These are phyloP conservation scores for Neurospora tetraspora DNA, from an alignment of 495 filamentous ascomycete species.

Conservation along the genomic window DNA sequence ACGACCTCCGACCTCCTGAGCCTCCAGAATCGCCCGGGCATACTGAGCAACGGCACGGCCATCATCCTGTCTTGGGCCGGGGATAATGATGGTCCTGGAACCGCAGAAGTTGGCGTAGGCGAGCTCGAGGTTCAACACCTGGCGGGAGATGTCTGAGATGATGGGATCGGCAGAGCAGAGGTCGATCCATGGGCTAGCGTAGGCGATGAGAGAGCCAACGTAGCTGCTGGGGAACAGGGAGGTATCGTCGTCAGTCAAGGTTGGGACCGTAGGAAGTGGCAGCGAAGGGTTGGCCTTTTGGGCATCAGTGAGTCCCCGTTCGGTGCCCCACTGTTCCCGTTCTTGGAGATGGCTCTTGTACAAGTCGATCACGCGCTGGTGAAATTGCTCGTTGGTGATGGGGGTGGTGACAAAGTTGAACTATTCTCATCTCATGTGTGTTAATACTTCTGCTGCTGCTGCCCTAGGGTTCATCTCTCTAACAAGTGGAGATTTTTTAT, in stretches of 20 bases:
- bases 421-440: slow-evolving; percentile 31
- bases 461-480: background rate
- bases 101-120: slow-evolving; percentile 94
- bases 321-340: slow-evolving; percentile 14
- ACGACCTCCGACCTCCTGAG: slow-evolving; percentile 58
- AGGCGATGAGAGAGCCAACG: slow-evolving; percentile 60
- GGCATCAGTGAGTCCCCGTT: slow-evolving; percentile 7
- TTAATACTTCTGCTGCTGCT: slow-evolving; percentile 1
- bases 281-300: slow-evolving; percentile 21
- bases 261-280: slow-evolving; percentile 49
- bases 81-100: slow-evolving; percentile 69
- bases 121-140: slow-evolving; percentile 82
- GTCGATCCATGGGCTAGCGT: slow-evolving; percentile 83
- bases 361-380: slow-evolving; percentile 57
- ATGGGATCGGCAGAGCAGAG: slow-evolving; percentile 72
- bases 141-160: slow-evolving; percentile 72
- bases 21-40: slow-evolving; percentile 76
- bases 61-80: slow-evolving; percentile 52
- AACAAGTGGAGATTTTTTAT: background rate
- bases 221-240: slow-evolving; percentile 60
- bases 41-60: slow-evolving; percentile 51
- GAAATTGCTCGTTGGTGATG: slow-evolving; percentile 78
- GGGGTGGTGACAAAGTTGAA: slow-evolving; percentile 89
- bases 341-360: slow-evolving; percentile 46
- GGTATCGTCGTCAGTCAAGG: slow-evolving; percentile 65